Evolutionary conservation across 352 stramenopile genomes (phyloP).

Genomic region (Peronospora belbahrii): DNA sequence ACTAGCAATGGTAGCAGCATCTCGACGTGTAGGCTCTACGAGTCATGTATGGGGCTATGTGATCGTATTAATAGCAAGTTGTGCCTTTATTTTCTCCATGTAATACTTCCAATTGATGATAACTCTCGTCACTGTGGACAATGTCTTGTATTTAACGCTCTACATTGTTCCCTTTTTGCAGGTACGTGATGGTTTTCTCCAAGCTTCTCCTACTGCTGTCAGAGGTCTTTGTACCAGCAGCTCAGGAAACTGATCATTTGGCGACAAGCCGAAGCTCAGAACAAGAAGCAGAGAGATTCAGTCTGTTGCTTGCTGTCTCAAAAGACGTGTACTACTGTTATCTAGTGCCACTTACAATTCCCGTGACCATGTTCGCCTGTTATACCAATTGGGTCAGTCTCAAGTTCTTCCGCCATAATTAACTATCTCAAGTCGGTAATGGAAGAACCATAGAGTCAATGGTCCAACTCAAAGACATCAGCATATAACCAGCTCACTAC

Average conservation of each 20-base stretch:
- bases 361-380: conserved; percentile 65
- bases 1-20: conserved; percentile 11
- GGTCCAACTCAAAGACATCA: no score
- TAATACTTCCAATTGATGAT: conserved; percentile 13
- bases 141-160: background rate
- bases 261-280: background rate
- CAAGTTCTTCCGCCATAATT: conserved; percentile 85
- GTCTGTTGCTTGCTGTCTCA: conserved; percentile 40
- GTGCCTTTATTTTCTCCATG: conserved; percentile 59
- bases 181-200: conserved; percentile 1
- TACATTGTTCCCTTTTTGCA: background rate
- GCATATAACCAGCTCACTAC: no score
- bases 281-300: conserved; percentile 17
- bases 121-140: background rate
- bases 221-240: background rate
- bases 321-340: conserved; percentile 77
- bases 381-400: conserved; percentile 81
- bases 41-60: conserved; percentile 77
- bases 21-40: conserved; percentile 54
- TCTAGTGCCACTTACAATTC: conserved; percentile 67
- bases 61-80: conserved; percentile 42
- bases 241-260: background rate
- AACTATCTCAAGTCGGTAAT: conserved; percentile 4
- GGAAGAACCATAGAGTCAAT: no score
- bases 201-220: background rate